Evolutionary conservation across 305 asterid genomes (phyloP), one percentile per base, ranked within the genome.

Genomic region (Petunia hybrid): DNA sequence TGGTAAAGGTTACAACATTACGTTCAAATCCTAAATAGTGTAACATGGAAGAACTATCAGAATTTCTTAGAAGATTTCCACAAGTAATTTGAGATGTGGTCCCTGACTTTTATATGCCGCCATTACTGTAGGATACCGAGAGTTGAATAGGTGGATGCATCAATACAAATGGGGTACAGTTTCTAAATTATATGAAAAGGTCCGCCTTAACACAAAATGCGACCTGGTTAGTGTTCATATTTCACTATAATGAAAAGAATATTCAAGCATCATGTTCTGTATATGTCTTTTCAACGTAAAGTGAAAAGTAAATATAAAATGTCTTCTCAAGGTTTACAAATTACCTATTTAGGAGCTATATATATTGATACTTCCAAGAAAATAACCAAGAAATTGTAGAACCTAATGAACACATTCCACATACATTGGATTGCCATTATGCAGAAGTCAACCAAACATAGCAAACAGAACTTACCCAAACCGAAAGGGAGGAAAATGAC

Each of bases 401-500:
- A 46, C 61, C 31, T 71, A 46, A 71, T 46, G 77, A 35, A 48
- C 42, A 45, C 60, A 46, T 46, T 71, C 35, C 60, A 3, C 43
- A 71, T 31, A 40, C 43, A 46, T 10, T 31, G 60, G 22, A 71
- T 46, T 46, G 61, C 57, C 77, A 22, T 70, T 45, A 39, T 76
- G 60, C 57, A 82, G 78, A 82, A 77, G 60, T 13, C 76, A 83
- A 46, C 61, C 78, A 48, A 73, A 79, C 83, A 71, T 61, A 84
- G 80, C 85, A 76, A 83, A 83, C 73, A 81, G 51, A 80, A 84
- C 99, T 92, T 89, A 96, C 99, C 92, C 95, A 83, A 96, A 96
- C 81, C 98, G 99, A 82, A 96, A 92, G 46, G 99, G 98, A 42
- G 99, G 98, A 83, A 96, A 96, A 82, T 94, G 98, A 84, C 89